Evolutionary conservation across 805 yeast species (phyloP).

Genomic region (Nakazawaea ishiwadae): DNA sequence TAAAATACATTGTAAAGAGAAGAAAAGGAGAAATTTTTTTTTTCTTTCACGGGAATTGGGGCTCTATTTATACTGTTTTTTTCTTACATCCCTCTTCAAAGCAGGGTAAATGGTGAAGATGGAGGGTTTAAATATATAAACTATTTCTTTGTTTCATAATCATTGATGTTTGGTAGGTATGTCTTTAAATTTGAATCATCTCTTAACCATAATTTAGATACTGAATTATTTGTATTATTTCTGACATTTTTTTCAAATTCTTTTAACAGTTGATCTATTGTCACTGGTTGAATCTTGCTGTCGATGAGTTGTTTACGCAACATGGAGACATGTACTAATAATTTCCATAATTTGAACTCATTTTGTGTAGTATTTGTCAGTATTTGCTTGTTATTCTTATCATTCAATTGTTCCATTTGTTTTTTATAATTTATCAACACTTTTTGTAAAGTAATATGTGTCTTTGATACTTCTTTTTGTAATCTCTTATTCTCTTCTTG

Average conservation of each 20-base stretch:
- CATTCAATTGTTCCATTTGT: constrained; percentile 48
- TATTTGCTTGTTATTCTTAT: constrained; percentile 31
- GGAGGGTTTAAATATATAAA: constrained; percentile 7
- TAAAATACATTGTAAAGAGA: constrained; percentile 33
- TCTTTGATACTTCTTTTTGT: background rate
- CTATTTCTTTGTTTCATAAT: constrained; percentile 42
- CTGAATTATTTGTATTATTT: constrained; percentile 50
- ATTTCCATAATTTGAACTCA: constrained; percentile 32
- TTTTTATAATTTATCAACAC: constrained; percentile 25
- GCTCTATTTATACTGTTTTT: too few species aligned
- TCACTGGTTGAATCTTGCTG: constrained; percentile 52
- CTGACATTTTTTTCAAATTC: constrained; percentile 58
- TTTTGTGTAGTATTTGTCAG: constrained; percentile 19
- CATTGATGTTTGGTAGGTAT: constrained; percentile 55
- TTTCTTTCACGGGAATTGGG: too few species aligned
- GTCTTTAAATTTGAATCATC: constrained; percentile 46
- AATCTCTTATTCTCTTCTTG: background rate
- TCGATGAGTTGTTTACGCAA: constrained; percentile 56
- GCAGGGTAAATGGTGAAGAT: background rate
- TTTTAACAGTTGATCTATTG: constrained; percentile 45
- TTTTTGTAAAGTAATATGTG: constrained; percentile 14
- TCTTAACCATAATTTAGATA: constrained; percentile 57
- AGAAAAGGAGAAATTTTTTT: constrained; percentile 9
- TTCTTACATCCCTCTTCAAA: background rate
- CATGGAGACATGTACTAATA: constrained; percentile 59